Conservation (phyloP, 352 stramenopile species). For the Phytophthora brassicae region DNA sequence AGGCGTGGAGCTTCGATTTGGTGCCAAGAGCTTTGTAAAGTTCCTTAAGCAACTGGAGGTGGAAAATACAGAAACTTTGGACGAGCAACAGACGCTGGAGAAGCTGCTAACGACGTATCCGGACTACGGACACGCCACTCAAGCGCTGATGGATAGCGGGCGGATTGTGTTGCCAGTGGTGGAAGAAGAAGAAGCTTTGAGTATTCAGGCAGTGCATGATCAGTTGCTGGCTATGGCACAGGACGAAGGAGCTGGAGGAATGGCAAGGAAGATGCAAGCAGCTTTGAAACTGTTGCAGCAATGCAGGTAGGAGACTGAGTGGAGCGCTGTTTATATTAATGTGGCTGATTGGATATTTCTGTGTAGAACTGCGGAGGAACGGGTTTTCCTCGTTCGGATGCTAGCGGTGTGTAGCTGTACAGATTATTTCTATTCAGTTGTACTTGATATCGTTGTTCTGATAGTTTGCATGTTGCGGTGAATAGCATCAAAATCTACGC, state of each 20-base stretch:
- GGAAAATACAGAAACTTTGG: constrained; percentile 2
- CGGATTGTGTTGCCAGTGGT: constrained; percentile 21
- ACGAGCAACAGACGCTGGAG: constrained; percentile 25
- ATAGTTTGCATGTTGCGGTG: background rate
- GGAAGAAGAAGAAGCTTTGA: constrained; percentile 28
- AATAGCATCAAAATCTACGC: constrained; percentile 79
- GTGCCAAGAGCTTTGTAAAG: constrained; percentile 57
- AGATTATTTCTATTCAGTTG: background rate
- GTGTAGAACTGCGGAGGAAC: constrained; percentile 52
- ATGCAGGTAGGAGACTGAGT: constrained; percentile 34
- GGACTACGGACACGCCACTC: constrained; percentile 59
- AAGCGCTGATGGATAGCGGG: constrained; percentile 44
- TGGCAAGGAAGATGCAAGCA: constrained; percentile 61
- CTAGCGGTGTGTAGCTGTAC: constrained; percentile 52
- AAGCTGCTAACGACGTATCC: constrained; percentile 40
- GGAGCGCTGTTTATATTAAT: background rate
- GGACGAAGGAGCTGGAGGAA: constrained; percentile 59
- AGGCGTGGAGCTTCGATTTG: constrained; percentile 76
- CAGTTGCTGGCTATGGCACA: constrained; percentile 56
- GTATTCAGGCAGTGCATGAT: constrained; percentile 53
- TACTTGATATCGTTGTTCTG: background rate
- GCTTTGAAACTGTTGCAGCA: constrained; percentile 58
- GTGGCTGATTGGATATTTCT: background rate
- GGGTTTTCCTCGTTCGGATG: constrained; percentile 67
- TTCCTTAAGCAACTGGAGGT: constrained; percentile 50